Percentiles rank a stretch among this genome's conserved stretches.
phyloP scores from a whole-genome alignment of 305 asterid genomes.

The Fraxinus xanthoxyloides region DNA sequence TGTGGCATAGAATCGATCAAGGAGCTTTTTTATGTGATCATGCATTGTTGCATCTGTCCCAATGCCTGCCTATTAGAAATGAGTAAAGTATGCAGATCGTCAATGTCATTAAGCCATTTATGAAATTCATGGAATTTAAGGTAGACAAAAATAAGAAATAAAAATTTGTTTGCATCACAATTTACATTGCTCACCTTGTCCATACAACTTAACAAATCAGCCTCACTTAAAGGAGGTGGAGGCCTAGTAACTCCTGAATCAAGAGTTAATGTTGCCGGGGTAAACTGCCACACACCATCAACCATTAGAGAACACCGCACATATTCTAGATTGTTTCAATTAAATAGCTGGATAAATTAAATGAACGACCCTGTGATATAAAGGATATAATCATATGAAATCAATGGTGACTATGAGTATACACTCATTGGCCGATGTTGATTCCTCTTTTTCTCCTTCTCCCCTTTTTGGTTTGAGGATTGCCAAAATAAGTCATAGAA shows the following conservation, averaged over 20 bases:
- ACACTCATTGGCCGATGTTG: neutral
- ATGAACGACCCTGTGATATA: neutral
- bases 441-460: neutral
- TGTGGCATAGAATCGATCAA: constrained; percentile 89
- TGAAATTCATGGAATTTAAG: constrained; percentile 10
- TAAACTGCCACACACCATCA: constrained; percentile 59
- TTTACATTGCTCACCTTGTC: constrained; percentile 61
- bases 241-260: constrained; percentile 98
- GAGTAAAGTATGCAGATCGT: constrained; percentile 17
- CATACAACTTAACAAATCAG: constrained; percentile 93
- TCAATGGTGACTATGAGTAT: neutral
- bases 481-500: constrained; percentile 2
- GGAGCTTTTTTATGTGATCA: constrained; percentile 95
- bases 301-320: constrained; percentile 8
- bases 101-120: constrained; percentile 12
- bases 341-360: neutral
- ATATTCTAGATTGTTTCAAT: constrained; percentile 9
- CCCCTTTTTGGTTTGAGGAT: neutral
- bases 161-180: constrained; percentile 15
- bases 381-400: neutral
- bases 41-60: constrained; percentile 99
- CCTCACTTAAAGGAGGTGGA: constrained; percentile 94
- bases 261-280: constrained; percentile 79
- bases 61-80: constrained; percentile 68
- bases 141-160: constrained; percentile 4